These are phyloP conservation scores for Wickerhamiella nectarea DNA, from an alignment of 805 yeast species.

Conservation along the genomic window DNA sequence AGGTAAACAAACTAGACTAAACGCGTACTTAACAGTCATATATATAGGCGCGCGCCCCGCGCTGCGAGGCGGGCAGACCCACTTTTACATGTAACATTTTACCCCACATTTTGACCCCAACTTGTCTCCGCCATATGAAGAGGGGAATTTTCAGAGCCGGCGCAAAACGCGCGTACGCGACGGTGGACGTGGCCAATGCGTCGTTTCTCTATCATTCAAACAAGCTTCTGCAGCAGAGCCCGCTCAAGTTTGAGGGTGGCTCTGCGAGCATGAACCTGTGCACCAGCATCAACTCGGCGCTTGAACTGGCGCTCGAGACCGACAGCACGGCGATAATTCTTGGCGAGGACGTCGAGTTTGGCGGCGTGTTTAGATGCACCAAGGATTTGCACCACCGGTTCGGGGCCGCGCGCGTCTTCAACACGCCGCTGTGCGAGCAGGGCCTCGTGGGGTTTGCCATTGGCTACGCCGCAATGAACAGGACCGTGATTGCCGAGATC, in stretches of 20 bases:
- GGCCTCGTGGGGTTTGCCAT: conserved; percentile 82
- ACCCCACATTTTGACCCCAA: conserved; percentile 10
- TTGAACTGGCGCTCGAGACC: conserved; percentile 76
- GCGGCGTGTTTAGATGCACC: conserved; percentile 89
- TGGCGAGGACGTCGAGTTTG: conserved; percentile 95
- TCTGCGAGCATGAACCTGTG: conserved; percentile 24
- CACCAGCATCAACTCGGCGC: conserved; percentile 77
- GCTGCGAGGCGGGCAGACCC: no score
- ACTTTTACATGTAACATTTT: no score
- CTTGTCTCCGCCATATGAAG: no score
- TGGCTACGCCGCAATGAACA: conserved; percentile 78
- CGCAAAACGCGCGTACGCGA: not conserved
- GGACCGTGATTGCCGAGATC: conserved; percentile 85
- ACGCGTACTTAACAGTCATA: not conserved
- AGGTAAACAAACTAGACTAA: conserved; percentile 15
- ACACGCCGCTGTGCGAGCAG: conserved; percentile 91
- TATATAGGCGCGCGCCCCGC: no score
- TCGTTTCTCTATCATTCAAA: conserved; percentile 19
- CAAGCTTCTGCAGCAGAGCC: conserved; percentile 15
- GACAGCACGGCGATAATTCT: conserved; percentile 79
- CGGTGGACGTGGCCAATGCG: conserved; percentile 15
- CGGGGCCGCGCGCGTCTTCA: conserved; percentile 75
- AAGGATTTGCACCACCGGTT: conserved; percentile 80
- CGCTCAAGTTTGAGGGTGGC: conserved; percentile 15
- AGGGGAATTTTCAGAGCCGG: not conserved